Percentiles rank a stretch among this genome's conserved stretches.
phyloP scores from a whole-genome alignment of 768 basidiomycete genomes.

The Termitomyces eurrhizus region DNA sequence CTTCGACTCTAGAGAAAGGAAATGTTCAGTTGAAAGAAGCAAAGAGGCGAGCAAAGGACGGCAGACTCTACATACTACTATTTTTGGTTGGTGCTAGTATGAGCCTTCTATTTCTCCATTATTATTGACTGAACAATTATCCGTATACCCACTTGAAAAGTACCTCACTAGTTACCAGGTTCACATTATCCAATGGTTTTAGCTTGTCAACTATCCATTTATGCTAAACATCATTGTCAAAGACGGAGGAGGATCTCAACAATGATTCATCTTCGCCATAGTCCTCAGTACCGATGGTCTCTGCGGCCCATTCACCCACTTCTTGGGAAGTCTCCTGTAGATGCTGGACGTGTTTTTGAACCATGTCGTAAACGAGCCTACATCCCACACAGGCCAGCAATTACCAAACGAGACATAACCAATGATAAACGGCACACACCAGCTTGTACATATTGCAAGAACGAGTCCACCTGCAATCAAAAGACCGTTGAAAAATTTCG shows the following conservation, averaged over 20 bases:
- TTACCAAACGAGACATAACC: not conserved
- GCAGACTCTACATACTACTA: constrained; percentile 83
- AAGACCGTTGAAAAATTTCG: constrained; percentile 60
- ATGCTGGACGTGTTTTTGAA: constrained; percentile 57
- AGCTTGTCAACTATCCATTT: not conserved
- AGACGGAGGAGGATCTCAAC: constrained; percentile 26
- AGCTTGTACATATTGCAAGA: constrained; percentile 38
- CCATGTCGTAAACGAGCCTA: constrained; percentile 65
- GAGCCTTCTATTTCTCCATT: constrained; percentile 89
- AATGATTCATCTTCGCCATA: constrained; percentile 60
- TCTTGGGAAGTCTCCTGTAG: constrained; percentile 46
- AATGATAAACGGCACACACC: not conserved
- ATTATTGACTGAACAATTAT: constrained; percentile 40
- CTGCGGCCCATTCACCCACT: constrained; percentile 52
- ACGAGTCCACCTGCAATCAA: constrained; percentile 58
- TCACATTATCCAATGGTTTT: not conserved
- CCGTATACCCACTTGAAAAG: not conserved
- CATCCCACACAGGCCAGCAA: constrained; percentile 1
- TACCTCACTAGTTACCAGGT: not conserved
- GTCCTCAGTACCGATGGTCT: constrained; percentile 50
- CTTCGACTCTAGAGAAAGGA: constrained; percentile 82
- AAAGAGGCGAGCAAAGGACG: constrained; percentile 78
- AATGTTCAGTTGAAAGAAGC: constrained; percentile 91
- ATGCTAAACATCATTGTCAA: not conserved
- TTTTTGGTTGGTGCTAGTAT: constrained; percentile 92